Evolutionary conservation across 768 basidiomycete species (phyloP).

Genomic region (Mycena crocata): DNA sequence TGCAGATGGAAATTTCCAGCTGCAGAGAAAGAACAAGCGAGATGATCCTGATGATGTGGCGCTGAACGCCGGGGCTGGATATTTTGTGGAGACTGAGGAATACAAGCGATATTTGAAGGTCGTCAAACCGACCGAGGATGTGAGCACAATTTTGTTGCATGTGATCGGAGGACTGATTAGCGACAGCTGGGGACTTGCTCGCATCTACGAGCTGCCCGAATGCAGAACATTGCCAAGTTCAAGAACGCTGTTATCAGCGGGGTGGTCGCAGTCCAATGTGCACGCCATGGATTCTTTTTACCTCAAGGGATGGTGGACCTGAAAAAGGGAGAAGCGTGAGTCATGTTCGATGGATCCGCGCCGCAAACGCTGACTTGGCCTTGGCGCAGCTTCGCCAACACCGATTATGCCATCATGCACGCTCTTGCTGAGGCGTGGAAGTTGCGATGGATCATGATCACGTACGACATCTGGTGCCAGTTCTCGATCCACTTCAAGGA

Average conservation of each 20-base stretch:
- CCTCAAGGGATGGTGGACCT: slow-evolving; percentile 25
- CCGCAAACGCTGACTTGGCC: too few relatives aligned
- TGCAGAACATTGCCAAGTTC: slow-evolving; percentile 44
- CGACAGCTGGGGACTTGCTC: slow-evolving; percentile 30
- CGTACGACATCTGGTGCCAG: slow-evolving; percentile 47
- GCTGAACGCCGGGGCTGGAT: background rate
- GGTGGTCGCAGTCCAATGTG: slow-evolving; percentile 43
- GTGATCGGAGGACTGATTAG: background rate
- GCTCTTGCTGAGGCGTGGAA: background rate
- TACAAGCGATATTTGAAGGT: background rate
- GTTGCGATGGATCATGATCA: slow-evolving; percentile 35
- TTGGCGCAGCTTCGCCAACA: slow-evolving; percentile 4
- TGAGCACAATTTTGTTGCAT: background rate
- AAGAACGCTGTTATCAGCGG: slow-evolving; percentile 41
- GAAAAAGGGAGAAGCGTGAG: slow-evolving; percentile 18
- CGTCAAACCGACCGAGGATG: background rate
- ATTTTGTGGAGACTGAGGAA: background rate
- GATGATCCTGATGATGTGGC: slow-evolving; percentile 12
- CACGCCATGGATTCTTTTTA: slow-evolving; percentile 42
- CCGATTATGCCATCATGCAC: background rate
- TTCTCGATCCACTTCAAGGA: slow-evolving; percentile 32
- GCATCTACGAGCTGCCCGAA: slow-evolving; percentile 39
- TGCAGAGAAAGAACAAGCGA: slow-evolving; percentile 9
- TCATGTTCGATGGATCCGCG: too few relatives aligned
- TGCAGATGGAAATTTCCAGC: slow-evolving; percentile 1